Evolutionary conservation across 179 eudicot species (phyloP).

Genomic region (Gypsophila paniculata): DNA sequence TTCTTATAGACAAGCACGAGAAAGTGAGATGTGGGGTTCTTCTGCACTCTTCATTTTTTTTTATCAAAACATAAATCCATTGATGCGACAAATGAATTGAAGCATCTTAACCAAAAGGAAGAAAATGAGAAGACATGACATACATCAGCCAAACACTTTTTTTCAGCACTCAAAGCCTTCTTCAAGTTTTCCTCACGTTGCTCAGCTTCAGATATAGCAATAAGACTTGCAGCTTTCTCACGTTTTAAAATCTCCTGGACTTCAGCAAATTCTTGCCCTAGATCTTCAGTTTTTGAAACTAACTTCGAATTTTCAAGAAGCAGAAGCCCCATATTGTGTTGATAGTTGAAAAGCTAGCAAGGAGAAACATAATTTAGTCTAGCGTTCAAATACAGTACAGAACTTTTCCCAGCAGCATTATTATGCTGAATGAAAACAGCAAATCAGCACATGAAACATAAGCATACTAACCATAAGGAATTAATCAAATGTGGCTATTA

Average conservation of each 20-base stretch:
- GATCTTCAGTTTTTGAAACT: constrained; percentile 47
- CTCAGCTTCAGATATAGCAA: constrained; percentile 68
- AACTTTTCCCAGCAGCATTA: constrained; percentile 4
- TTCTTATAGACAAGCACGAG: background rate
- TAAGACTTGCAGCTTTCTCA: constrained; percentile 66
- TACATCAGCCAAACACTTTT: constrained; percentile 64
- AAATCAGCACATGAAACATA: constrained; percentile 1
- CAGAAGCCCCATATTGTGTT: constrained; percentile 87
- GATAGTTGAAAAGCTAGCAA: constrained; percentile 72
- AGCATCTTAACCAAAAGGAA: constrained; percentile 5
- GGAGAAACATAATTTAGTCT: constrained; percentile 11
- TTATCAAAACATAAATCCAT: background rate
- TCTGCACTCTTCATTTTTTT: background rate
- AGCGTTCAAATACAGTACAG: background rate
- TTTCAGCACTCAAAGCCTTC: constrained; percentile 61
- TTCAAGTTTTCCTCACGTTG: constrained; percentile 65
- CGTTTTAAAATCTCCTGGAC: constrained; percentile 66
- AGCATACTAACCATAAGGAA: background rate
- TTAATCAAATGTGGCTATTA: background rate
- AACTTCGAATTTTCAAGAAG: constrained; percentile 69
- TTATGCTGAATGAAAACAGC: background rate
- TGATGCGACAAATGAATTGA: background rate
- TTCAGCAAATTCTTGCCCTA: constrained; percentile 57
- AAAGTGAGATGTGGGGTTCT: background rate
- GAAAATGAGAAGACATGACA: constrained; percentile 21